phyloP scores from a whole-genome alignment of 768 basidiomycete genomes.

The Hydnum rufescens region DNA sequence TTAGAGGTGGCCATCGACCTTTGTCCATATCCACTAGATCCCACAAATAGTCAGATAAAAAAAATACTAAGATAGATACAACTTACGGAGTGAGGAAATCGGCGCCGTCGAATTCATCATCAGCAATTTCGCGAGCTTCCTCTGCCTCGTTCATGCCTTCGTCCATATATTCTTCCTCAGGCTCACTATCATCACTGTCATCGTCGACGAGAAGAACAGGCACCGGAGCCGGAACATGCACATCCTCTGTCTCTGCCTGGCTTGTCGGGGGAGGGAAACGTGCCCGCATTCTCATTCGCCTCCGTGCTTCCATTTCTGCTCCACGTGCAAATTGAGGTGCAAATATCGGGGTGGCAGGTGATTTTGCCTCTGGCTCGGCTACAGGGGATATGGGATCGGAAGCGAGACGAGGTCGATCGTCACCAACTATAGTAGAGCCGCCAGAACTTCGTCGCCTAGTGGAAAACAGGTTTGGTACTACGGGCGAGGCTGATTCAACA shows the following conservation, averaged over 20 bases:
- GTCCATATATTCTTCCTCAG: conserved; percentile 9
- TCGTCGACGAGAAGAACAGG: not conserved
- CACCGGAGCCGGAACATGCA: too few relatives aligned
- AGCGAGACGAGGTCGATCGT: conserved; percentile 4
- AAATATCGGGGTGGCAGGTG: not conserved
- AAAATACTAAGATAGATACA: not conserved
- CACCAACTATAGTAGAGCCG: conserved; percentile 4
- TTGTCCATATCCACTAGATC: not conserved
- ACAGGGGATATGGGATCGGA: not conserved
- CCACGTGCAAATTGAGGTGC: conserved; percentile 27
- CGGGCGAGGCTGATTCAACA: not conserved
- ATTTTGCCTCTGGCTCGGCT: not conserved
- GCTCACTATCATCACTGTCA: not conserved
- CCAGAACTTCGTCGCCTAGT: conserved; percentile 5
- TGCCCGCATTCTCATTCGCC: conserved; percentile 45
- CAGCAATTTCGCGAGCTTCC: conserved; percentile 6
- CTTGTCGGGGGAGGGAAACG: not conserved
- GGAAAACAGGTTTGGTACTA: not conserved
- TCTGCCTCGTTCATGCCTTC: conserved; percentile 6
- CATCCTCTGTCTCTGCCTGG: too few relatives aligned
- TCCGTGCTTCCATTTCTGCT: conserved; percentile 67
- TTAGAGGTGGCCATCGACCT: conserved; percentile 26
- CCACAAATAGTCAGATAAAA: not conserved
- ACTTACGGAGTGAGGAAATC: conserved; percentile 6
- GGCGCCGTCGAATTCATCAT: conserved; percentile 14